Evolutionary conservation across 2,329 filamentous ascomycete species (phyloP), one percentile per base, ranked within the genome.

Genomic region (Pseudocercospora fijiensis): DNA sequence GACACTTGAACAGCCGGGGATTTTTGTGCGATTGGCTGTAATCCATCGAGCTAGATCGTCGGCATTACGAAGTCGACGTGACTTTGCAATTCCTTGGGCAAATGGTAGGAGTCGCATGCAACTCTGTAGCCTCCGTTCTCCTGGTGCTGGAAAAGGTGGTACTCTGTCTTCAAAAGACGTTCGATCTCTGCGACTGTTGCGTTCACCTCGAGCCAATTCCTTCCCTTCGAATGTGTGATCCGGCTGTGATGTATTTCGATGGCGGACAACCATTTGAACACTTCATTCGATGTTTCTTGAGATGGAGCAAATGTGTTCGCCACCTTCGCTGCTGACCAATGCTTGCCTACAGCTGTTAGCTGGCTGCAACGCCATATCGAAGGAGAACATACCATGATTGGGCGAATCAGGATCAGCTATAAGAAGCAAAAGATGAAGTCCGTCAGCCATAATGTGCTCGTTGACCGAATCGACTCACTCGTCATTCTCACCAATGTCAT

Each of bases 31-130:
- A 69, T 63, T 6, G 69, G 66, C 41, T 68, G 73, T 3, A 76
- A 51, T 45, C 62, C 59, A 41, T 64, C 66, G 22, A 85, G 76
- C 65, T 82, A 83, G 65, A 84, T 80, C 11, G 83, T 83, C 0
- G 84, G 84, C 0, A 81, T 85, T 33, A 86, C 80, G 71, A 85
- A 86, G 73, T 86, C 84, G 58, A 86, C 76, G 63, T 85, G 82
- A 8, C 76, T 66, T 49, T 77, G 77, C 13, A 86, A 67, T 37
- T 79, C 70, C 27, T 76, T 75, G 0, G 84, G 84, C 4, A 86
- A 73, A 63, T 83, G 81, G 70, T 85, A 78, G 70, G 69, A 71
- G 55, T 77, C 76, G 60, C 76, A 79, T 28, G 76, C 78, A 43
- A 79, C 70, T 43, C 66, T 72, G 67, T 75, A 80, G 69, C 77